Percentiles rank a stretch among this genome's conserved stretches.
Evolutionary conservation across 352 stramenopile species (phyloP).

Genomic region (Globisporangium paddicum): DNA sequence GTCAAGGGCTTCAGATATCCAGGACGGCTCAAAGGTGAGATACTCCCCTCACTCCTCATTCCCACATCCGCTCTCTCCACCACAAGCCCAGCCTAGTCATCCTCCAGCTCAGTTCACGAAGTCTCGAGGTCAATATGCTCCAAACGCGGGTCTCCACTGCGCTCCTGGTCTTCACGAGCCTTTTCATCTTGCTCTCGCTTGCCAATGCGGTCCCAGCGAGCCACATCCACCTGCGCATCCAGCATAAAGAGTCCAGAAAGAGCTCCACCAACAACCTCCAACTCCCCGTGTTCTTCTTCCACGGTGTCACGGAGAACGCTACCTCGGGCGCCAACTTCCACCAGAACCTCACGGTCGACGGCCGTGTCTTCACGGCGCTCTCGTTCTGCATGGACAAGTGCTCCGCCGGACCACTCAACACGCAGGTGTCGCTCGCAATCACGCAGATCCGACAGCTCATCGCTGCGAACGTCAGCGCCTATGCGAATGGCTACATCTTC

Average conservation of each 20-base stretch:
- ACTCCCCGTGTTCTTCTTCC: constrained; percentile 49
- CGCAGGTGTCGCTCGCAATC: constrained; percentile 39
- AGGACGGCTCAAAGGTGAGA: no score
- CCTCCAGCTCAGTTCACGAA: no score
- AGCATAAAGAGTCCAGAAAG: neutral
- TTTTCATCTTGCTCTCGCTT: neutral
- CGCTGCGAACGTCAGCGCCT: constrained; percentile 22
- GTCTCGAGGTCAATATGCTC: neutral
- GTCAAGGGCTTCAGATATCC: no score
- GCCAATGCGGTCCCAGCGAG: neutral
- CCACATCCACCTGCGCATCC: neutral
- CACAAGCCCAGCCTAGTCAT: no score
- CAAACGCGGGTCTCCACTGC: neutral
- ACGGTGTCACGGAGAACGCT: constrained; percentile 30
- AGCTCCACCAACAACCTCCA: neutral
- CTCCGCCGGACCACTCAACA: constrained; percentile 26
- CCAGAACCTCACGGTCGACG: constrained; percentile 25
- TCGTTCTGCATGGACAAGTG: constrained; percentile 35
- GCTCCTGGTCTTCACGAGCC: neutral
- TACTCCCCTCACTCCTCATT: no score
- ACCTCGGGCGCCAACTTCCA: constrained; percentile 24
- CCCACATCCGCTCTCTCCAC: no score
- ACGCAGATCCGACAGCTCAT: constrained; percentile 33
- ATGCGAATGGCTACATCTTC: constrained; percentile 41
- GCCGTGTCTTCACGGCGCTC: constrained; percentile 30